Conservation (phyloP, 352 stramenopile species). For the Pilasporangium apinafurcum region DNA sequence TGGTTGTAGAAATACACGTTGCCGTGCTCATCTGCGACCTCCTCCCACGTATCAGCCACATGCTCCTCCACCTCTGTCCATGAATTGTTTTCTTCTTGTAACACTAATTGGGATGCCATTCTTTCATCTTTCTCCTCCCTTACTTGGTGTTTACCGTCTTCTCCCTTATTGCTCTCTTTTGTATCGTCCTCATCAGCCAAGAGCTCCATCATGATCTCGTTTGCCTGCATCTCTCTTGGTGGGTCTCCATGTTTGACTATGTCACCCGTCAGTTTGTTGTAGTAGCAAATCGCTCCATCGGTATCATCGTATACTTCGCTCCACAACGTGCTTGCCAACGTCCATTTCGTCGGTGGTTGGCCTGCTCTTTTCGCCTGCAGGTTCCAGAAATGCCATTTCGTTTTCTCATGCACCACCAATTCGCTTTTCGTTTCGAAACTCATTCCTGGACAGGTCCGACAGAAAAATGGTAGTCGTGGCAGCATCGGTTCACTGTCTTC, state of each 20-base stretch:
- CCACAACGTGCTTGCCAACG: conserved; percentile 59
- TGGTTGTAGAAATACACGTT: conserved; percentile 76
- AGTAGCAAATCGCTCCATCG: conserved; percentile 57
- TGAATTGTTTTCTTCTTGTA: too few species aligned
- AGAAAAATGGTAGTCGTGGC: conserved; percentile 46
- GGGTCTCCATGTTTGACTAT: conserved; percentile 38
- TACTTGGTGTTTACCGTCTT: not conserved
- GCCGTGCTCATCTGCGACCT: conserved; percentile 58
- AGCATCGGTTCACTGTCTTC: conserved; percentile 25
- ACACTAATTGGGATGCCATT: not conserved
- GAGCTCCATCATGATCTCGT: conserved; percentile 65
- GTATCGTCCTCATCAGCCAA: conserved; percentile 20
- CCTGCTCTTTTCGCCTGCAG: conserved; percentile 26
- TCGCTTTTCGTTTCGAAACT: conserved; percentile 59
- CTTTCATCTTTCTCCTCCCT: not conserved
- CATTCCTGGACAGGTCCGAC: conserved; percentile 53
- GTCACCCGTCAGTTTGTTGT: conserved; percentile 65
- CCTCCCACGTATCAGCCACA: conserved; percentile 35
- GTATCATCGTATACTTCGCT: conserved; percentile 62
- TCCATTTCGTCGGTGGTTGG: conserved; percentile 36
- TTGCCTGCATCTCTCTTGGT: conserved; percentile 57
- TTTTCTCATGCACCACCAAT: conserved; percentile 52
- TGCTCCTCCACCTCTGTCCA: too few species aligned
- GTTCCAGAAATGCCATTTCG: conserved; percentile 83
- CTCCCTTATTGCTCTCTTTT: not conserved